Evolutionary conservation across 441 rosid genomes (phyloP), one percentile per base, ranked within the genome.

Genomic region (Raphanus hybrid): DNA sequence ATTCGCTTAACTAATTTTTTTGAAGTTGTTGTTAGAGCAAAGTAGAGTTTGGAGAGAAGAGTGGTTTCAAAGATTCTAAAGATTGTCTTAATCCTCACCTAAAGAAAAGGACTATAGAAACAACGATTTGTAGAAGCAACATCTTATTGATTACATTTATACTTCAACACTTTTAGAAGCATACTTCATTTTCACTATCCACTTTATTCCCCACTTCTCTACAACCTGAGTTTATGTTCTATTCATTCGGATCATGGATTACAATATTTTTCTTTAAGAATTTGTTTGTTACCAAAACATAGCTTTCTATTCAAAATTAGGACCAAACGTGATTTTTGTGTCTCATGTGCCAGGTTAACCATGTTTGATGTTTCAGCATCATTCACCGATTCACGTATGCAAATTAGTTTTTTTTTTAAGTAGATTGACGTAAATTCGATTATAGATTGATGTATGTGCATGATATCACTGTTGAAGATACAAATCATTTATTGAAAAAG

Each of bases 1-100:
- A 55, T 55, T 55, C 11, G 27, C 27, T 55, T 55, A 55, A 55
- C 60, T 55, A 55, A 55, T 55, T 11, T 55, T 55, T 18, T 55
- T 55, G 60, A 55, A 55, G 27, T 55, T 55, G 60, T 55, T 55
- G 60, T 55, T 16, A 55, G 18, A 55, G 23, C 23, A 16, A 8
- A 54, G 18, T 57, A 57, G n/a, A 20, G 29, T 57, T 57, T 57
- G 61, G 61, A 57, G 61, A 57, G 61, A 57, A 57, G 61, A 57
- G 61, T 57, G 61, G 61, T 3, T 57, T 57, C 61, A 57, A 57
- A 57, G 61, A 57, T 57, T 57, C 29, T 57, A 18, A 18, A 18
- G 61, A 57, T 57, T 57, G 61, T 57, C 61, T 57, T 1, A 8
- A 18, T 57, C 61, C 61, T 9, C 61, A 57, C 61, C 61, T 57